Evolutionary conservation across 495 filamentous ascomycete genomes (phyloP), one percentile per base, ranked within the genome.

Genomic region (Neurospora sp.): DNA sequence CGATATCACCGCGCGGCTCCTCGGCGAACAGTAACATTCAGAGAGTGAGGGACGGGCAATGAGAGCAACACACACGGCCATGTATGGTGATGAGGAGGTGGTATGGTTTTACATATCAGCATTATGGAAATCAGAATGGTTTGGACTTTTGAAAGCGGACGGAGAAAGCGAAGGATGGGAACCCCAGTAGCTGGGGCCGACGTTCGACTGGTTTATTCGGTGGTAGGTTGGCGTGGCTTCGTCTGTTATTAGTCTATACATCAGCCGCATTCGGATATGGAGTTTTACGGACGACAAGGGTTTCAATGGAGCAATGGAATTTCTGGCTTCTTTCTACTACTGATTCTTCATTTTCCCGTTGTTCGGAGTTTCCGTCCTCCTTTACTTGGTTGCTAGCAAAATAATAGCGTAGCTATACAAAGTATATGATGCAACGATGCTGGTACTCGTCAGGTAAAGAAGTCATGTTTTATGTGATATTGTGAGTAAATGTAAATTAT

Each of bases 1-100:
- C 16, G 94, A 97, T 79, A 92, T 97, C 75, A 96, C 93, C 10
- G 92, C 93, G 60, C 86, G 92, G 74, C 87, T 97, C 20, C 88
- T 97, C 49, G 93, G 93, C 54, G 94, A 97, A 82, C 88, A 88
- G 77, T 89, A 79, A 75, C 23, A 5, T 14, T 16, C 38, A 35
- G 12, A 23, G 14, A 7, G 23, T 8, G 27, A 7, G 23, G 6
- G 14, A 35, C 14, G 54, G 54, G 27, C 12, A 3, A 3, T 18
- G 27, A 66, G 54, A 35, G 27, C 54, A 18, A 66, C 14, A 18
- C 14, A 18, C 27, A 35, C 14, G 23, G 54, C 12, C 6, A 1
- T 66, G 14, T 18, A n/a, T 66, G 5, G 54, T 12, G 6, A 3
- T 35, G 27, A 7, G 6, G 12, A 66, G 12, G 12, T 66, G 54